phyloP scores from a whole-genome alignment of 257 asterid genomes.

The Nicotiana attenuata region DNA sequence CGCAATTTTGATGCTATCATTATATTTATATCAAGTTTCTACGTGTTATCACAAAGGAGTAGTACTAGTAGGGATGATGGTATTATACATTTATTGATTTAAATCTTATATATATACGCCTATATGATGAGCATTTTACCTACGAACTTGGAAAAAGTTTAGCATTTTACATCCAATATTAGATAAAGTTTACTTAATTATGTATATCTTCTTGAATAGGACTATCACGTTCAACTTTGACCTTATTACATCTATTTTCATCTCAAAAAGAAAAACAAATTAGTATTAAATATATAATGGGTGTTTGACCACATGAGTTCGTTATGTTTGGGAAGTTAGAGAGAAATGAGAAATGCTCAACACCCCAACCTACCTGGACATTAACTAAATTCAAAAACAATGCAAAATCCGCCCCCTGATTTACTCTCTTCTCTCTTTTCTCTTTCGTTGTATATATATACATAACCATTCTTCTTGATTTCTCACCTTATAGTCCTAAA shows the following conservation, averaged over 20 bases:
- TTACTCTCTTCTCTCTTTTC: not conserved
- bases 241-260: not conserved
- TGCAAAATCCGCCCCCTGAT: constrained; percentile 16
- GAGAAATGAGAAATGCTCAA: not conserved
- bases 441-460: not conserved
- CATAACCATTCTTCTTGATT: not conserved
- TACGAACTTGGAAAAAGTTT: not conserved
- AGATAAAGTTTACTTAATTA: not conserved
- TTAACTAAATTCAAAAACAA: not conserved
- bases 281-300: not conserved
- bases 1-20: no score
- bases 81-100: not conserved
- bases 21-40: not conserved
- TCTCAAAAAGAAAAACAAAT: not conserved
- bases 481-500: not conserved
- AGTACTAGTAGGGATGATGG: not conserved
- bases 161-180: not conserved
- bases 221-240: not conserved
- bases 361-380: not conserved
- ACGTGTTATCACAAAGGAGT: not conserved
- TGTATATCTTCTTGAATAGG: not conserved
- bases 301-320: not conserved
- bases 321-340: not conserved
- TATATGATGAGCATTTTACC: not conserved
- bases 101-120: not conserved